phyloP scores from a whole-genome alignment of 176 grass and related monocot genomes.

The Paspalum vaginatum region DNA sequence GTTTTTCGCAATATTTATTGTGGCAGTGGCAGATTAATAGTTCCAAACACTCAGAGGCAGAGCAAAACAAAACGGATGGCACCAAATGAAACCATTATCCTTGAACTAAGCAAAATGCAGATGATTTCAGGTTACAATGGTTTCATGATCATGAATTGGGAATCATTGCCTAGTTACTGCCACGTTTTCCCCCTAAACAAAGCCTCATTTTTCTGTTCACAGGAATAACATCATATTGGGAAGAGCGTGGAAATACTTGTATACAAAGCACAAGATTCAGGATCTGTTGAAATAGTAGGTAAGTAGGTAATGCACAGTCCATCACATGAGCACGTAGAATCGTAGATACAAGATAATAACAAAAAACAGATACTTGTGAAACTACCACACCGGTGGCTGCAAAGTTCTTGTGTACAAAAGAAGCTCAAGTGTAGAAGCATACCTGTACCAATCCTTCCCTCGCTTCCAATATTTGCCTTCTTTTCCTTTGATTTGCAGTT shows the following conservation, averaged over 20 bases:
- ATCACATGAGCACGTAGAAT: neutral
- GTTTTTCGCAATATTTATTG: neutral
- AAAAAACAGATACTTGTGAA: neutral
- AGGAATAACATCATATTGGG: conserved; percentile 25
- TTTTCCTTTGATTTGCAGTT: conserved; percentile 69
- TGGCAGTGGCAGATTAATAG: neutral
- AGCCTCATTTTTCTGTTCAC: conserved; percentile 6
- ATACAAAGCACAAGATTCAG: conserved; percentile 18
- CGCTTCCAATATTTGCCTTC: conserved; percentile 92
- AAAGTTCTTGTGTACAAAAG: conserved; percentile 23
- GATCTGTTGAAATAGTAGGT: neutral
- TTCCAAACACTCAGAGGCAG: neutral
- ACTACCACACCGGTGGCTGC: neutral
- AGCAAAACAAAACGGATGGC: neutral
- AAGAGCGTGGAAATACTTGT: neutral
- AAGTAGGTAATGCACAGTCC: neutral
- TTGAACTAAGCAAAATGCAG: neutral
- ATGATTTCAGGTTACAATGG: neutral
- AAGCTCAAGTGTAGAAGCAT: conserved; percentile 39
- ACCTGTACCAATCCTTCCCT: conserved; percentile 99
- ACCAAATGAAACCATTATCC: conserved; percentile 3
- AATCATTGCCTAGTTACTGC: neutral
- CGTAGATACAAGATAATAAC: conserved; percentile 14
- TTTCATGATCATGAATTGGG: neutral
- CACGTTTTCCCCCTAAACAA: neutral